Conservation (phyloP, 1,139 yeast genomes). For the Kurtzmaniella quercitrusa region DNA sequence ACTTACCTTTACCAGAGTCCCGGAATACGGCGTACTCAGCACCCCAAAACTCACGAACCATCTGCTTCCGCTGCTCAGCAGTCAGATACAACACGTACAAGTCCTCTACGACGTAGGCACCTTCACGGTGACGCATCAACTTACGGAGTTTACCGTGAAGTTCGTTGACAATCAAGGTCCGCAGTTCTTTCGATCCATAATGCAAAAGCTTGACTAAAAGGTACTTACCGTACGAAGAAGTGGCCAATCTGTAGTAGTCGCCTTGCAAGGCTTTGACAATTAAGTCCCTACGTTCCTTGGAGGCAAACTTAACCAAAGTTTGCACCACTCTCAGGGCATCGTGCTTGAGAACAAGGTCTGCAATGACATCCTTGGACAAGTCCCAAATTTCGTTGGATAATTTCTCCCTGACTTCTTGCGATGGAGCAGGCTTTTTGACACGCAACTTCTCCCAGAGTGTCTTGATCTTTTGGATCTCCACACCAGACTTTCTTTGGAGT, state of each 20-base stretch:
- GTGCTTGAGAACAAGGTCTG: slow-evolving; percentile 87
- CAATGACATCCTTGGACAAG: slow-evolving; percentile 67
- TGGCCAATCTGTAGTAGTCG: slow-evolving; percentile 75
- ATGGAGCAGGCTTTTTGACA: slow-evolving; percentile 78
- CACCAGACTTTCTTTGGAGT: slow-evolving; percentile 79
- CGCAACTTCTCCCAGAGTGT: slow-evolving; percentile 88
- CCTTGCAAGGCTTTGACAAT: slow-evolving; percentile 73
- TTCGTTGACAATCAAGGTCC: slow-evolving; percentile 73
- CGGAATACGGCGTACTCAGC: slow-evolving; percentile 91
- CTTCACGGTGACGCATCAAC: slow-evolving; percentile 95
- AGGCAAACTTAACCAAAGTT: slow-evolving; percentile 81
- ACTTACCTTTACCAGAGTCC: slow-evolving; percentile 62
- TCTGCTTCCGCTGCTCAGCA: slow-evolving; percentile 79
- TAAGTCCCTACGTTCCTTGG: slow-evolving; percentile 71
- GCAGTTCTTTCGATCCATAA: slow-evolving; percentile 81
- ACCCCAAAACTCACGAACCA: slow-evolving; percentile 96
- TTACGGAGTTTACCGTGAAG: slow-evolving; percentile 88
- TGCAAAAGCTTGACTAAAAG: slow-evolving; percentile 83
- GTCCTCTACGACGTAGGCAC: slow-evolving; percentile 98
- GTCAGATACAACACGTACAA: slow-evolving; percentile 81
- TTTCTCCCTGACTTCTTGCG: slow-evolving; percentile 73
- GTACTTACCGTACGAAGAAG: slow-evolving; percentile 91
- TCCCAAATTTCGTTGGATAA: slow-evolving; percentile 84
- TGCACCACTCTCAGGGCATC: slow-evolving; percentile 97
- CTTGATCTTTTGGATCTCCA: slow-evolving; percentile 81